Conservation (phyloP, 2,329 filamentous ascomycete species). For the Chaetomium sp. region DNA sequence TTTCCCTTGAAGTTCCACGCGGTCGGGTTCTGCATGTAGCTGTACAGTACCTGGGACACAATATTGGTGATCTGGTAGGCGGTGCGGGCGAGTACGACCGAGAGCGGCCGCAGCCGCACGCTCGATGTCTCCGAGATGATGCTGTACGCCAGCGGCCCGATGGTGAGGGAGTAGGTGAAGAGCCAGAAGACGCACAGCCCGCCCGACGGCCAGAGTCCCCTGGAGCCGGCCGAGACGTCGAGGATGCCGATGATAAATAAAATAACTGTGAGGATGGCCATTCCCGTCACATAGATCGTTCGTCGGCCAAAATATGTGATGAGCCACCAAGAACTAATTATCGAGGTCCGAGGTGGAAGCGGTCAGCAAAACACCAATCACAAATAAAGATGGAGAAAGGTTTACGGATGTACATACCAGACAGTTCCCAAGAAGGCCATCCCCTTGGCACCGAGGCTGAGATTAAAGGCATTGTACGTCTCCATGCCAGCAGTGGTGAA, state of each 20-base stretch:
- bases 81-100: slow-evolving; percentile 38
- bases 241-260: slow-evolving; percentile 40
- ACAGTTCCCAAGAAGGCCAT: slow-evolving; percentile 39
- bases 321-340: slow-evolving; percentile 34
- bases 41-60: slow-evolving; percentile 34
- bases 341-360: background rate
- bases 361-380: background rate
- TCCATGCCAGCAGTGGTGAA: slow-evolving; percentile 40
- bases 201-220: slow-evolving; percentile 35
- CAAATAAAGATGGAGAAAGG: background rate
- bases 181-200: slow-evolving; percentile 40
- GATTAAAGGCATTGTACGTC: slow-evolving; percentile 32
- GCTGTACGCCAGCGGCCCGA: slow-evolving; percentile 41
- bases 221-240: slow-evolving; percentile 31
- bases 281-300: slow-evolving; percentile 37
- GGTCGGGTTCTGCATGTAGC: slow-evolving; percentile 33
- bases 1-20: slow-evolving; percentile 37
- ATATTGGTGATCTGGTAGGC: slow-evolving; percentile 38
- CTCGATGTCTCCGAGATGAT: slow-evolving; percentile 40
- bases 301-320: slow-evolving; percentile 38
- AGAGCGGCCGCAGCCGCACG: slow-evolving; percentile 41
- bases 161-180: slow-evolving; percentile 36
- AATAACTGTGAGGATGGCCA: slow-evolving; percentile 33
- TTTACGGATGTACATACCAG: slow-evolving; percentile 16
- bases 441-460: slow-evolving; percentile 37